Conservation (phyloP, 2,329 filamentous ascomycete genomes). For the Aspergillus sp. region DNA sequence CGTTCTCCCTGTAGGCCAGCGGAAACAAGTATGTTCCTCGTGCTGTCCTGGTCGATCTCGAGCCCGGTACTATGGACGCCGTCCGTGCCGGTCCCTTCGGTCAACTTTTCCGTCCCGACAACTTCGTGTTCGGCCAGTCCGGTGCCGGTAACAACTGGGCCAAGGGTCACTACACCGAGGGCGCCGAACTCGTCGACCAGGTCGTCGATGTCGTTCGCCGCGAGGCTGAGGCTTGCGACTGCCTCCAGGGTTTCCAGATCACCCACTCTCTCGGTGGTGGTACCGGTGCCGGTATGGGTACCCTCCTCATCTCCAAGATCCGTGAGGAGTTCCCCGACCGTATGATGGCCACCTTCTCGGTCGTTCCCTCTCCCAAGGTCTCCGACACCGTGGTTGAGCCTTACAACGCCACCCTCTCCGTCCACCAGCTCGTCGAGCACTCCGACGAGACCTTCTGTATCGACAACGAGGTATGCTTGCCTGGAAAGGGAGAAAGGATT, state of each 20-base stretch:
- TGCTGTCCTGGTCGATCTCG: constrained; percentile 98
- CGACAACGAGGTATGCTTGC: constrained; percentile 78
- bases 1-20: constrained; percentile 43
- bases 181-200: constrained; percentile 97
- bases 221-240: constrained; percentile 98
- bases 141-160: constrained; percentile 99
- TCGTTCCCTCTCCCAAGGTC: constrained; percentile 98
- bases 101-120: constrained; percentile 99
- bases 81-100: constrained; percentile 98
- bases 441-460: constrained; percentile 99
- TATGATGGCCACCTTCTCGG: constrained; percentile 99
- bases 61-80: constrained; percentile 99
- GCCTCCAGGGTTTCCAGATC: constrained; percentile 99
- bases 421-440: constrained; percentile 99
- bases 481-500: neutral
- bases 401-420: constrained; percentile 98
- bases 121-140: constrained; percentile 99
- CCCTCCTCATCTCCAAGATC: constrained; percentile 99
- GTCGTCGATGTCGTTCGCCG: constrained; percentile 98
- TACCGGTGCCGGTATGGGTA: constrained; percentile 99
- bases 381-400: constrained; percentile 99
- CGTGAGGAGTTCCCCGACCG: constrained; percentile 99
- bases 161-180: constrained; percentile 99
- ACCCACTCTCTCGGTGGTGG: constrained; percentile 99
- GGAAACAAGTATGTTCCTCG: constrained; percentile 99